phyloP scores from a whole-genome alignment of 345 rosid species.

The Geranium rotundifolium region DNA sequence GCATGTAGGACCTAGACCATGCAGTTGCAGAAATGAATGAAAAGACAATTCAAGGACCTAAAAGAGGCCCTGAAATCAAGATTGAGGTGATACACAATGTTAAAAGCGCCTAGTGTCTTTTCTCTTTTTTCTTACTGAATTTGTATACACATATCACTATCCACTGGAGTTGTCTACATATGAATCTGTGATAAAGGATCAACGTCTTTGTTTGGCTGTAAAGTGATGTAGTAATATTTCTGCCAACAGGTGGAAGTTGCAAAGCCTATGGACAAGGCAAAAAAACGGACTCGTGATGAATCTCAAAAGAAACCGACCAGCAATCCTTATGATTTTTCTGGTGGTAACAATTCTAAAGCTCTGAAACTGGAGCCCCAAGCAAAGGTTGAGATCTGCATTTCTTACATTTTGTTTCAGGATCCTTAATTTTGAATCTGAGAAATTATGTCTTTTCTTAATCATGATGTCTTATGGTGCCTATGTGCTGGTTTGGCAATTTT shows the following conservation, averaged over 20 bases:
- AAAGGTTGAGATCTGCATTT: not conserved
- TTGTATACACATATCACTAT: not conserved
- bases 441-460: not conserved
- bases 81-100: not conserved
- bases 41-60: not conserved
- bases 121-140: too few species aligned
- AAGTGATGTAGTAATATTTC: not conserved
- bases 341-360: not conserved
- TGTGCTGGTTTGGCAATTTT: not conserved
- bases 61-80: not conserved
- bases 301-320: not conserved
- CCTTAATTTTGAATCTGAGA: not conserved
- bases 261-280: not conserved
- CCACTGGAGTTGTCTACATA: not conserved
- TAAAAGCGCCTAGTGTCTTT: too few species aligned
- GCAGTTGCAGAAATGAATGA: not conserved
- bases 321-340: not conserved
- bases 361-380: not conserved
- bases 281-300: conserved; percentile 2
- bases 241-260: not conserved
- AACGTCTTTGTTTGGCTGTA: not conserved
- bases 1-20: not conserved
- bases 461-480: not conserved
- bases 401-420: not conserved
- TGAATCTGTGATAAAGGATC: not conserved